These are phyloP conservation scores for Phallus indusiatus DNA, from an alignment of 768 basidiomycete genomes.

Conservation along the genomic window DNA sequence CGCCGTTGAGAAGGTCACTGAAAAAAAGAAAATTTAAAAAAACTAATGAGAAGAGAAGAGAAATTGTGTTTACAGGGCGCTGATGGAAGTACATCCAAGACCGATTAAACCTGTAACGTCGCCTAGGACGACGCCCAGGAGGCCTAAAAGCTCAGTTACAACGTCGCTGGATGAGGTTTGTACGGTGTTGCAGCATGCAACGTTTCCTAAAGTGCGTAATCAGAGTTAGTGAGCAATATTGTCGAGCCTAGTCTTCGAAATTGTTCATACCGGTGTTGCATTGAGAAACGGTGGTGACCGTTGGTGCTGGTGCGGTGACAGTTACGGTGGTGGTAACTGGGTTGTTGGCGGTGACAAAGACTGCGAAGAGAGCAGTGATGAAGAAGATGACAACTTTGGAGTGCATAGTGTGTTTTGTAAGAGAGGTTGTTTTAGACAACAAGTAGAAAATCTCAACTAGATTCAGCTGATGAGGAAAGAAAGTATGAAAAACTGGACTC, in stretches of 20 bases:
- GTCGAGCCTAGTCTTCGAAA: background rate
- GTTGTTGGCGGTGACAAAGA: background rate
- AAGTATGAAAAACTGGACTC: no score
- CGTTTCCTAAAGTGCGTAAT: constrained; percentile 2
- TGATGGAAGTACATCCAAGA: constrained; percentile 18
- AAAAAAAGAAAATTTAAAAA: background rate
- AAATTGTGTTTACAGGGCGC: constrained; percentile 6
- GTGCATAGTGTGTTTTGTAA: background rate
- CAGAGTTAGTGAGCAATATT: no score
- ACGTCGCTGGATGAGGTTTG: constrained; percentile 10
- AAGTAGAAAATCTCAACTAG: no score
- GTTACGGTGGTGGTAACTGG: background rate
- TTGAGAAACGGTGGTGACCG: constrained; percentile 3
- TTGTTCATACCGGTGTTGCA: constrained; percentile 4
- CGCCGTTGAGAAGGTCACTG: constrained; percentile 15
- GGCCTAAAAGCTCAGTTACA: constrained; percentile 32
- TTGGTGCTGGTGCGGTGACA: background rate
- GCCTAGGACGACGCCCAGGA: constrained; percentile 17
- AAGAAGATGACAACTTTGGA: background rate
- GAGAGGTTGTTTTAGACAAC: no score
- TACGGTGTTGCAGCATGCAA: constrained; percentile 25
- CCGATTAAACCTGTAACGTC: constrained; percentile 14
- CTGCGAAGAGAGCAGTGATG: background rate
- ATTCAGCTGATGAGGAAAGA: no score
- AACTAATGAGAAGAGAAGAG: background rate